Conservation (phyloP, 1,284 basidiomycete species). For the Austropuccinia psidii region DNA sequence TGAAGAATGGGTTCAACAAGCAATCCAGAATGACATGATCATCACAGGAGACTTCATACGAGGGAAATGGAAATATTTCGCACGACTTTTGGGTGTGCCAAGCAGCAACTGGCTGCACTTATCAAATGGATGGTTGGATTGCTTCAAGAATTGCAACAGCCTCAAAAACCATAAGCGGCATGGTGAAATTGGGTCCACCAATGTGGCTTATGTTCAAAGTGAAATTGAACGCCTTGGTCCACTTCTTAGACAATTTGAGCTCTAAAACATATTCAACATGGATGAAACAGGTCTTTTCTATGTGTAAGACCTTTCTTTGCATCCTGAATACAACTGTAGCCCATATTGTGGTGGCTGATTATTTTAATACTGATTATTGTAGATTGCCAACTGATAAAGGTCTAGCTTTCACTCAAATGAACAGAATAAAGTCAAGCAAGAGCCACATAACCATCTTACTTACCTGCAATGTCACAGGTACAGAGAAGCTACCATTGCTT, state of each 20-base stretch:
- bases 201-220: not conserved
- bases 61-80: not conserved
- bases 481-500: not conserved
- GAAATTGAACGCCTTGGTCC: not conserved
- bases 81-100: not conserved
- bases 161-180: not conserved
- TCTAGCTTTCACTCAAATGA: not conserved
- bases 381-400: conserved; percentile 24
- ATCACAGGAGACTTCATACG: not conserved
- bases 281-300: not conserved
- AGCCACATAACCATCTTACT: not conserved
- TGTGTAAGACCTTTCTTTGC: not conserved
- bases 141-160: not conserved
- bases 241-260: not conserved
- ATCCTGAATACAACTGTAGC: too few relatives aligned
- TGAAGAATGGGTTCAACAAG: not conserved
- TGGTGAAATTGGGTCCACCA: not conserved
- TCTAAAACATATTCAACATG: not conserved
- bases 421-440: not conserved
- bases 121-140: not conserved
- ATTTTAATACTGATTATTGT: too few relatives aligned
- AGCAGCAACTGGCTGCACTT: not conserved
- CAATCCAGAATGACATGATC: not conserved
- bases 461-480: not conserved
- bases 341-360: too few relatives aligned